Conservation (phyloP, 805 yeast species). For the Kurtzmaniella cleridarum region DNA sequence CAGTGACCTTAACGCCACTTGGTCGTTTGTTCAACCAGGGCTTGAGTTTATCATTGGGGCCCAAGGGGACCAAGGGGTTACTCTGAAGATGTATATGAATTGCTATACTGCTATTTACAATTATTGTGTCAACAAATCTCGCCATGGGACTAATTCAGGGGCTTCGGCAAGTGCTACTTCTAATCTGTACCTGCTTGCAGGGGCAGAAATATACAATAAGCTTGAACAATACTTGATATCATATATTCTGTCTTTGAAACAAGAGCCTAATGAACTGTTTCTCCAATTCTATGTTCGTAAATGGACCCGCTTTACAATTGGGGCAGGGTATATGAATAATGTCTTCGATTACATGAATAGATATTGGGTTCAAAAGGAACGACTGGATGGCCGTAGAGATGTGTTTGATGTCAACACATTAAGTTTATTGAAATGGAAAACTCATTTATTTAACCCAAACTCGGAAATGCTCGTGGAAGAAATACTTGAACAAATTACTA, state of each 20-base stretch:
- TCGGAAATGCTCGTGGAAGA: conserved; percentile 57
- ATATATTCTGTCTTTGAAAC: conserved; percentile 49
- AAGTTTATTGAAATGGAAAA: conserved; percentile 84
- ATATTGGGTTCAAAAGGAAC: conserved; percentile 95
- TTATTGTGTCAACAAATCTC: conserved; percentile 79
- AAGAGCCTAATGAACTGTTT: conserved; percentile 58
- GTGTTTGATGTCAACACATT: conserved; percentile 88
- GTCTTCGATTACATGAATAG: conserved; percentile 94
- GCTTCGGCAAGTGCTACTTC: conserved; percentile 10
- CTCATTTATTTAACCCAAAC: conserved; percentile 68
- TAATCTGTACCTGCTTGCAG: conserved; percentile 55
- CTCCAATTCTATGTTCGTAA: conserved; percentile 77
- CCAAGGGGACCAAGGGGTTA: conserved; percentile 60
- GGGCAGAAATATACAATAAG: conserved; percentile 80
- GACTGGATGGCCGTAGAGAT: conserved; percentile 87
- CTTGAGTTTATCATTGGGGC: conserved; percentile 64
- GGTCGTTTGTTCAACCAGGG: conserved; percentile 77
- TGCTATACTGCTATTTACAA: conserved; percentile 91
- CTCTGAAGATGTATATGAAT: conserved; percentile 73
- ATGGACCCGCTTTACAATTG: conserved; percentile 87
- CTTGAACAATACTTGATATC: conserved; percentile 59
- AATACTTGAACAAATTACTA: conserved; percentile 67
- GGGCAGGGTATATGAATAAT: conserved; percentile 87
- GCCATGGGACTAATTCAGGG: conserved; percentile 24
- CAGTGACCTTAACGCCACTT: conserved; percentile 62